Base-by-base conservation (phyloP, 176 grass and related monocot species). In the Zoysia japonica region DNA sequence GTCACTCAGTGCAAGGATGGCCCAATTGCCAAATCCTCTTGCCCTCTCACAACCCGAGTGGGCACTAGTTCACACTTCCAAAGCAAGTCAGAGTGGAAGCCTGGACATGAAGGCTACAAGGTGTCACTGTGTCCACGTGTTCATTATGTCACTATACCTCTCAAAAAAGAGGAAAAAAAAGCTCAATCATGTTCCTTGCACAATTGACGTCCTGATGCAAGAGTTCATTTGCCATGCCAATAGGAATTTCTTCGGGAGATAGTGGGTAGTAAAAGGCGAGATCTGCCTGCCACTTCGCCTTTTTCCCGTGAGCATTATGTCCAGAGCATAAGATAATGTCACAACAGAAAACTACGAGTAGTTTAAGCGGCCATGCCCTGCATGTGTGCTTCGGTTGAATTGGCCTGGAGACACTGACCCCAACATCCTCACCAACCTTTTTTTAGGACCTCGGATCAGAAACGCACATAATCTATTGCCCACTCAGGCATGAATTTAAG, bases 291-390 rank as follows among this genome's bases (percentile, higher is more conserved):
- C 76, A 79, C 47, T 75, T 56, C 5, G 66, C 38, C 47, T 50
- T 78, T 71, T 68, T 28, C 46, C 81, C 57, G 77, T 65, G 59
- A 85, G 82, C 77, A 72, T 65, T 57, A 77, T 76, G 57, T 51
- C 15, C 7, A 74, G 71, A 64, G 56, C 82, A 61, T 66, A 39
- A 50, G 63, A 51, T 75, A 71, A 85, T 81, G 71, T 42, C 17
- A 49, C 35, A 65, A 28, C 28, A 28, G 28, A n/a, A 42, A 11
- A 39, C 37, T 15, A 28, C 28, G 28, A 28, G n/a, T n/a, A 35
- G 7, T 61, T 59, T 76, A 70, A 80, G 38, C 28, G 35, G 63
- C 5, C 56, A 11, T 13, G 5, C 11, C 7, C 4, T 41, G 39
- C 67, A 51, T 50, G 44, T 44, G 74, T 65, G 73, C 3, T 47